A percentile compares a stretch with the other conserved stretches of the same genome.
Evolutionary conservation across 2,329 filamentous ascomycete species (phyloP).

Genomic region (Mycogone perniciosa): DNA sequence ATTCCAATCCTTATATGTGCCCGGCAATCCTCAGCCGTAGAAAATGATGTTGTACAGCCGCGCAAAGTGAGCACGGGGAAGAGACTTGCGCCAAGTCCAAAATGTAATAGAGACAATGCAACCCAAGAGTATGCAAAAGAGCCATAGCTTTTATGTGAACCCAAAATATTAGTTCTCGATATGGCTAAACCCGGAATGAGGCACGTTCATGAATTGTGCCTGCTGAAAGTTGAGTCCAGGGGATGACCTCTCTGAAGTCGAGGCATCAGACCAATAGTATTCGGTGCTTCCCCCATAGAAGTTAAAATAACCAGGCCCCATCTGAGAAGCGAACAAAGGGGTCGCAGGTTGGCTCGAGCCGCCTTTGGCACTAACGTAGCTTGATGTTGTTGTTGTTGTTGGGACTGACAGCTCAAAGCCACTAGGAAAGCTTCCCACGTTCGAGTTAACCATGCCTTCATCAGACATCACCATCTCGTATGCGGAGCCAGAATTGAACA

Average conservation of each 20-base stretch:
- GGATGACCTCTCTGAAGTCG: conserved; percentile 29
- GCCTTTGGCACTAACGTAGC: conserved; percentile 36
- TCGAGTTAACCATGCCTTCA: conserved; percentile 44
- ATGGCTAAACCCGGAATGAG: conserved; percentile 6
- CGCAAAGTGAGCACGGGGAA: not conserved
- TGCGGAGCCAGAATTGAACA: conserved; percentile 35
- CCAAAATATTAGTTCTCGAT: not conserved
- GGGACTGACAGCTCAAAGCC: conserved; percentile 38
- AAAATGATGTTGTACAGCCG: not conserved
- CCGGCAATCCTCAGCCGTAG: not conserved
- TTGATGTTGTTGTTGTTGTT: conserved; percentile 36
- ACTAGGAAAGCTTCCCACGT: conserved; percentile 37
- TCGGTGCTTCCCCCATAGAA: conserved; percentile 37
- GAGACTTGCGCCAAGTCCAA: not conserved
- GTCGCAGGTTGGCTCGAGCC: conserved; percentile 42
- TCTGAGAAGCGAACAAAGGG: conserved; percentile 38
- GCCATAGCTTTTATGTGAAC: not conserved
- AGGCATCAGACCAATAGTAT: conserved; percentile 46
- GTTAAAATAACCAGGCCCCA: conserved; percentile 37
- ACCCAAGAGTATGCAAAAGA: not conserved
- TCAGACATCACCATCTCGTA: conserved; percentile 37
- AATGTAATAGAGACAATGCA: not conserved
- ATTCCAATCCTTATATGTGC: not conserved
- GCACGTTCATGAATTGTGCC: conserved; percentile 33
- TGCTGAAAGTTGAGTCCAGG: conserved; percentile 25